phyloP scores from a whole-genome alignment of 768 basidiomycete species.

The Tephrocybe sp. region DNA sequence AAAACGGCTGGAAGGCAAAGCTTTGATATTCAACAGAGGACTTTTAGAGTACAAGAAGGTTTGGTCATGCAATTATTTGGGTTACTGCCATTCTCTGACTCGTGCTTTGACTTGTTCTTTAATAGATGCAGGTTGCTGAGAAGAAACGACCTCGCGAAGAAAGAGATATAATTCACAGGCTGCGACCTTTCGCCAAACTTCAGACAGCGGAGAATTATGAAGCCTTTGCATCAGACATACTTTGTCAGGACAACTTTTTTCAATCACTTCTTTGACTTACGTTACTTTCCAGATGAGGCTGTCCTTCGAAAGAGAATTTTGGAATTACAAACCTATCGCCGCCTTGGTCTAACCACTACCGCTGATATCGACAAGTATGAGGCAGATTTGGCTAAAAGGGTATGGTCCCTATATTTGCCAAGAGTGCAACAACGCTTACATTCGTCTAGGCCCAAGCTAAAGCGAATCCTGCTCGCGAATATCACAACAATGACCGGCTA shows the following conservation, averaged over 20 bases:
- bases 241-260: conserved; percentile 59
- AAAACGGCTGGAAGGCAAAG: conserved; percentile 82
- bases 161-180: conserved; percentile 83
- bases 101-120: background rate
- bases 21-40: conserved; percentile 88
- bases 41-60: conserved; percentile 95
- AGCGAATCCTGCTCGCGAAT: conserved; percentile 53
- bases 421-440: background rate
- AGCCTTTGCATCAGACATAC: conserved; percentile 79
- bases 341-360: conserved; percentile 77
- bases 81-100: background rate
- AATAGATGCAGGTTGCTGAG: conserved; percentile 86
- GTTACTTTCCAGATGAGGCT: conserved; percentile 66
- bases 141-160: conserved; percentile 92
- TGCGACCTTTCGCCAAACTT: conserved; percentile 87
- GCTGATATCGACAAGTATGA: conserved; percentile 95
- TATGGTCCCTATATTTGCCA: conserved; percentile 27
- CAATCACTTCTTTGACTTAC: background rate
- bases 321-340: conserved; percentile 89
- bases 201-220: conserved; percentile 94
- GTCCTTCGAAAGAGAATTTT: conserved; percentile 84
- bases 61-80: too few species aligned
- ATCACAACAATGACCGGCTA: conserved; percentile 50
- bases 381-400: conserved; percentile 68
- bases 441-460: conserved; percentile 59